phyloP scores from a whole-genome alignment of 345 rosid species.

The sweet orange (Citrus sinensis) region DVS_A1.0 CM039164.1:27818501-27819000 shows the following conservation, averaged over 20 bases:
- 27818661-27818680: neutral
- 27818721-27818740: no score
- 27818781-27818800: neutral
- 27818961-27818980: slow-evolving; percentile 16
- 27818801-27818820: neutral
- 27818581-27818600: neutral
- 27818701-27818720: no score
- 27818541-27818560: neutral
- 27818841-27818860: neutral
- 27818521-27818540: neutral
- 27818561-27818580: neutral
- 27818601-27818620: neutral
- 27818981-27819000: slow-evolving; percentile 36
- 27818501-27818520: neutral
- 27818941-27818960: slow-evolving; percentile 23
- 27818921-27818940: neutral
- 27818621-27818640: neutral
- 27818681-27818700: no score
- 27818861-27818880: neutral
- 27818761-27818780: no score
- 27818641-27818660: neutral
- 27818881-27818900: neutral
- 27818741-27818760: no score
- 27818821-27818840: neutral
- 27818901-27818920: slow-evolving; percentile 1